Conservation (phyloP, 768 basidiomycete species). For the Tylopilus subfusipes region DNA sequence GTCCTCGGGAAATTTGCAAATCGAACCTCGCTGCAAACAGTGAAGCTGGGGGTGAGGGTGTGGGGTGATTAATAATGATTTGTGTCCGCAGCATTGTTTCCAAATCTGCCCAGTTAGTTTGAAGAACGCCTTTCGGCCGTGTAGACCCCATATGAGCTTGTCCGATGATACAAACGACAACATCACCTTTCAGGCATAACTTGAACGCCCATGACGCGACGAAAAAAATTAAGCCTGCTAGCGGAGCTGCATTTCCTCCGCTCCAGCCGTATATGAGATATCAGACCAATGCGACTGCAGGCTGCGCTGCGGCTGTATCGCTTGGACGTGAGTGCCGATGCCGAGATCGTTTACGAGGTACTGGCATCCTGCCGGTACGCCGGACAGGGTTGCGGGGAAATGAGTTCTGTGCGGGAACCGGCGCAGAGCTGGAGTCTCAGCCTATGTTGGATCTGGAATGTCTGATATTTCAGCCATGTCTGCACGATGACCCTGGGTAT, state of each 20-base stretch:
- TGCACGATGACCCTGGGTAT: slow-evolving; percentile 44
- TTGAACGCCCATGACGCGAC: slow-evolving; percentile 16
- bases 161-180: slow-evolving; percentile 2
- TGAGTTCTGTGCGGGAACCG: slow-evolving; percentile 42
- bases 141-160: slow-evolving; percentile 29
- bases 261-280: slow-evolving; percentile 50
- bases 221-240: slow-evolving; percentile 15
- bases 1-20: slow-evolving; percentile 35
- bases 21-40: slow-evolving; percentile 32
- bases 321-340: slow-evolving; percentile 52
- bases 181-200: slow-evolving; percentile 8
- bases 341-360: slow-evolving; percentile 57
- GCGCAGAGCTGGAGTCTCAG: slow-evolving; percentile 44
- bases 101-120: slow-evolving; percentile 38
- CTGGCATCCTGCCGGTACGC: slow-evolving; percentile 55
- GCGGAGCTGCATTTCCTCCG: slow-evolving; percentile 9
- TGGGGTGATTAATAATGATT: slow-evolving; percentile 43
- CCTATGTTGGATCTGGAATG: slow-evolving; percentile 63
- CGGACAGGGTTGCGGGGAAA: slow-evolving; percentile 70
- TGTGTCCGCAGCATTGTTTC: slow-evolving; percentile 38
- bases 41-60: slow-evolving; percentile 55
- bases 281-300: slow-evolving; percentile 55
- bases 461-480: slow-evolving; percentile 38
- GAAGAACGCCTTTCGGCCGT: slow-evolving; percentile 29
- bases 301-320: slow-evolving; percentile 70